These are phyloP conservation scores for Zizania latifolia DNA, from an alignment of 176 grass and related monocot species.

Conservation along the genomic window DNA sequence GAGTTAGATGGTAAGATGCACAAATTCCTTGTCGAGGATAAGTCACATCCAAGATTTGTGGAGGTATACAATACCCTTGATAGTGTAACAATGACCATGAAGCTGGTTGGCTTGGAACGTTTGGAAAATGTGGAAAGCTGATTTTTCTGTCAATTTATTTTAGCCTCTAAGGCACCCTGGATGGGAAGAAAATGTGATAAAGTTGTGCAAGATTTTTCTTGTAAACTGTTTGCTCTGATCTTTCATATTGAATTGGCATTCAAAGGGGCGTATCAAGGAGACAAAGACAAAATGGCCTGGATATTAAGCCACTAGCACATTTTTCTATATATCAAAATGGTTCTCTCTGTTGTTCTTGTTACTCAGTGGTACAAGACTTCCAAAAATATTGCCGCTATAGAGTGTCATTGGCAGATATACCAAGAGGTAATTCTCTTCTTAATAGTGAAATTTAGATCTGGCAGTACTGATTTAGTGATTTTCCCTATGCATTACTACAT, in stretches of 20 bases:
- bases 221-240: background rate
- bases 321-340: background rate
- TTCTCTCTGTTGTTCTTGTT: background rate
- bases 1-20: conserved; percentile 57
- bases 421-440: background rate
- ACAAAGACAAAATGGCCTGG: background rate
- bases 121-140: conserved; percentile 25
- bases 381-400: background rate
- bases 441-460: background rate
- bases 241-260: background rate
- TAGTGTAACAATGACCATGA: conserved; percentile 49
- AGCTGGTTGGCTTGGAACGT: conserved; percentile 26
- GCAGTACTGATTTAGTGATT: background rate
- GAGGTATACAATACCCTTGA: conserved; percentile 48
- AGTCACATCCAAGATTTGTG: conserved; percentile 45
- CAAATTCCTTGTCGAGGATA: conserved; percentile 65
- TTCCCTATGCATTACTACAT: background rate
- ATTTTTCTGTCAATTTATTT: background rate
- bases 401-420: background rate
- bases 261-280: background rate
- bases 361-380: background rate
- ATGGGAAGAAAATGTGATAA: background rate
- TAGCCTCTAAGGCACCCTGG: background rate
- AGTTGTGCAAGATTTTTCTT: background rate
- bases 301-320: background rate